A percentile compares a stretch with the other conserved stretches of the same genome.
phyloP scores from a whole-genome alignment of 345 rosid species.

The Euphorbia tirucalli region DNA sequence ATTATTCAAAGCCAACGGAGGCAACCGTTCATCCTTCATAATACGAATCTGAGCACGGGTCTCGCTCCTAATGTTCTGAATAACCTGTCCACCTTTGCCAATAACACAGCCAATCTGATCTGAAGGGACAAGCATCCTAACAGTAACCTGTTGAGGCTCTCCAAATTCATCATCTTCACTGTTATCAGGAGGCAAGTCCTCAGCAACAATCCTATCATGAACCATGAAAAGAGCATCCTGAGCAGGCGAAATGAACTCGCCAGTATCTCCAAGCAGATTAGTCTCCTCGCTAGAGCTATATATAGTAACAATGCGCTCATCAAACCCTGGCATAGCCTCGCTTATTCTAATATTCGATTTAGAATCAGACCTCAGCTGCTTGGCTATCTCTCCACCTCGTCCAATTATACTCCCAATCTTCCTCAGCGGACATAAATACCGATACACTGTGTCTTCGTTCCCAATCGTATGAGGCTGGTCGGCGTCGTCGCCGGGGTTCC shows the following conservation, averaged over 20 bases:
- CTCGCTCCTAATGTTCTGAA: constrained; percentile 34
- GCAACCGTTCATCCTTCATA: constrained; percentile 29
- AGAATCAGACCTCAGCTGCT: constrained; percentile 30
- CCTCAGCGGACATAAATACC: constrained; percentile 33
- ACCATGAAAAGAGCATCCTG: constrained; percentile 35
- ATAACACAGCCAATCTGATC: constrained; percentile 38
- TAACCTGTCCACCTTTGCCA: constrained; percentile 38
- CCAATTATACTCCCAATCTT: constrained; percentile 38
- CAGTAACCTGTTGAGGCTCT: constrained; percentile 22
- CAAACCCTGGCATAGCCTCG: constrained; percentile 31
- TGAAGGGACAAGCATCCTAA: constrained; percentile 33
- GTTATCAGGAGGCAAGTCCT: constrained; percentile 15
- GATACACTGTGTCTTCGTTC: constrained; percentile 33
- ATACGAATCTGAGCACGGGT: constrained; percentile 38
- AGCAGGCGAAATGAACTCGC: constrained; percentile 28
- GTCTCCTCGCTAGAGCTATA: constrained; percentile 28
- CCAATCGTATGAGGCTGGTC: constrained; percentile 23
- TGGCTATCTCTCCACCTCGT: constrained; percentile 33
- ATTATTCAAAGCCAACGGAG: constrained; percentile 26
- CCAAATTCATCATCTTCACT: constrained; percentile 7
- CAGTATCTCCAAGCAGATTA: constrained; percentile 27
- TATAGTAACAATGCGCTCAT: constrained; percentile 32
- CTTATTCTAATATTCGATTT: constrained; percentile 32
- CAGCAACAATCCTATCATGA: constrained; percentile 31
- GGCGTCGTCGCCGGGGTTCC: constrained; percentile 30